Evolutionary conservation across 106 monocot species (phyloP).

Genomic region (Acorus calamus): DNA sequence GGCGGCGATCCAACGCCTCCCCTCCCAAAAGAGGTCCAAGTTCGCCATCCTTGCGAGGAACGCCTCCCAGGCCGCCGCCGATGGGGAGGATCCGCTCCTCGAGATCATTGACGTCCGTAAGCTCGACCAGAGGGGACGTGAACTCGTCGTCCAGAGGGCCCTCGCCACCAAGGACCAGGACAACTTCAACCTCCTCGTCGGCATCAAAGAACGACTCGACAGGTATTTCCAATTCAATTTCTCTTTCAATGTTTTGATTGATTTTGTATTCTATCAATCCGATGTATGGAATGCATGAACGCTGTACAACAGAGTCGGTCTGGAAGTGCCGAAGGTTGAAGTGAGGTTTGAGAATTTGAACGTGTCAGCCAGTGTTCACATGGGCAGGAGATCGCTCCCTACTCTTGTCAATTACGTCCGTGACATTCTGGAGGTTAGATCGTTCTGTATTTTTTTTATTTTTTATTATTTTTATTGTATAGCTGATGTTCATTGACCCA

Average conservation of each 20-base stretch:
- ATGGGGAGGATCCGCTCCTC: background rate
- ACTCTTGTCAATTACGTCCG: slow-evolving; percentile 32
- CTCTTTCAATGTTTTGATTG: too few relatives aligned
- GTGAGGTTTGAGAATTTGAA: slow-evolving; percentile 31
- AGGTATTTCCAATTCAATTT: slow-evolving; percentile 1
- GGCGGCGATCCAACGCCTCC: slow-evolving; percentile 43
- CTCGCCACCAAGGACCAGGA: slow-evolving; percentile 51
- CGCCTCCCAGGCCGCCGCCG: background rate
- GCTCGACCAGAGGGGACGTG: slow-evolving; percentile 30
- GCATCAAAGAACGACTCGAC: slow-evolving; percentile 30
- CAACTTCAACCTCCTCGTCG: slow-evolving; percentile 39
- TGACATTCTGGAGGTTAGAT: slow-evolving; percentile 21
- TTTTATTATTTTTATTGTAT: too few relatives aligned
- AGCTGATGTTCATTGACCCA: background rate
- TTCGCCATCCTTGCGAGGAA: slow-evolving; percentile 19
- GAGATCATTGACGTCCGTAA: slow-evolving; percentile 37
- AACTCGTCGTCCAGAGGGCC: slow-evolving; percentile 26
- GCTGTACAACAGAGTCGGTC: slow-evolving; percentile 19
- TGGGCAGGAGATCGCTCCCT: slow-evolving; percentile 37
- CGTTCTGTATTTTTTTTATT: too few relatives aligned
- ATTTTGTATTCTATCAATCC: background rate
- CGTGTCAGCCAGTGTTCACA: slow-evolving; percentile 32
- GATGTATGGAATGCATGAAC: too few relatives aligned
- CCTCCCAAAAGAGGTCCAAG: slow-evolving; percentile 25
- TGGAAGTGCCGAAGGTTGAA: slow-evolving; percentile 43